Evolutionary conservation across 192 early-diverging fungal species (phyloP).

Genomic region (Geranomyces variabilis): DNA sequence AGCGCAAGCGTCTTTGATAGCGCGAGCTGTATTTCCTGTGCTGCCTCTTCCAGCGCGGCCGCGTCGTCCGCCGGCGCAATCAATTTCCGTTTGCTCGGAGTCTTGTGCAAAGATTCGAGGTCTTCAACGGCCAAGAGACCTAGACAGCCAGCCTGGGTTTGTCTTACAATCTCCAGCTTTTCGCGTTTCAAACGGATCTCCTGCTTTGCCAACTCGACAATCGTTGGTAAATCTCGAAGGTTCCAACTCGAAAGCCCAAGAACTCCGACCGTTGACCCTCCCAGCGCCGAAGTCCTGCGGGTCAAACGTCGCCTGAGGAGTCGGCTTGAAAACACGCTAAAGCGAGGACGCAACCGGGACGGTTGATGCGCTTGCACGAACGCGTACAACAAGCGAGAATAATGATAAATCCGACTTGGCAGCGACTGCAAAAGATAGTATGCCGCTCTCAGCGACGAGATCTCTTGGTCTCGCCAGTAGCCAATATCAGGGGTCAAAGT

Average conservation of each 20-base stretch:
- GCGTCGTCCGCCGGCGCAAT: background rate
- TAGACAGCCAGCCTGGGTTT: constrained; percentile 64
- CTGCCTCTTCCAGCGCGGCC: constrained; percentile 3
- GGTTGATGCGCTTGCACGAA: constrained; percentile 21
- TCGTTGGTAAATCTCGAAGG: constrained; percentile 16
- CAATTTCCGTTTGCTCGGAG: background rate
- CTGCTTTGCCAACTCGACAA: constrained; percentile 28
- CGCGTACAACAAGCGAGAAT: background rate
- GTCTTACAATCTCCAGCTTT: constrained; percentile 20
- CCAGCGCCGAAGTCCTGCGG: background rate
- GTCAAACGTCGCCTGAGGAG: background rate
- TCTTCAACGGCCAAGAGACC: constrained; percentile 58
- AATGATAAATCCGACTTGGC: constrained; percentile 24
- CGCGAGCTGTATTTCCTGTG: constrained; percentile 2
- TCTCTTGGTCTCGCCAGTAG: constrained; percentile 29
- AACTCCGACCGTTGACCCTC: background rate
- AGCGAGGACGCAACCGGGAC: constrained; percentile 14
- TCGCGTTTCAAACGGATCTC: constrained; percentile 31
- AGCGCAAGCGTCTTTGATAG: constrained; percentile 10
- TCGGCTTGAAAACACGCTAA: constrained; percentile 13
- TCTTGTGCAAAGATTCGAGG: no score
- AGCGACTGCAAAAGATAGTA: constrained; percentile 36
- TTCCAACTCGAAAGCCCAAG: constrained; percentile 6
- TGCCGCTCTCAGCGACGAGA: constrained; percentile 3
- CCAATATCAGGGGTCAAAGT: constrained; percentile 24